A percentile compares a stretch with the other conserved stretches of the same genome.
Conservation (phyloP, 345 rosid genomes). For the Eucalyptus sp. region DNA sequence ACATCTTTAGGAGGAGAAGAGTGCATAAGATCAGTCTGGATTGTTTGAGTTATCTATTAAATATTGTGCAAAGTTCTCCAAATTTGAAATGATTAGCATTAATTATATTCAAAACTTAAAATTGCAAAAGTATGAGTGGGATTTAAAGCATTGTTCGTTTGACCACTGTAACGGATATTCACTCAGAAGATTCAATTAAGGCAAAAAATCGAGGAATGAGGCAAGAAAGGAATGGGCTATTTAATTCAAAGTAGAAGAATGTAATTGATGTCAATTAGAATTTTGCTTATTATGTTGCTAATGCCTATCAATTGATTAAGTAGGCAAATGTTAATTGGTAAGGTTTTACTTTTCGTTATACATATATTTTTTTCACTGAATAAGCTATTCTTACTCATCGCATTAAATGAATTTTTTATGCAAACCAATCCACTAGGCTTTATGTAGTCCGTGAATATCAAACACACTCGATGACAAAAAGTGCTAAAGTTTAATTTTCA, state of each 20-base stretch:
- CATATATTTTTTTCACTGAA: not conserved
- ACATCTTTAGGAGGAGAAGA: not conserved
- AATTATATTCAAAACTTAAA: not conserved
- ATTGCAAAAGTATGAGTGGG: not conserved
- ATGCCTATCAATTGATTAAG: not conserved
- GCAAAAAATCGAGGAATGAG: not conserved
- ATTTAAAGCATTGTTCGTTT: not conserved
- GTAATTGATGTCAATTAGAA: not conserved
- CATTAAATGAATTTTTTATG: not conserved
- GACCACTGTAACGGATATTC: not conserved
- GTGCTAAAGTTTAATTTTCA: not conserved
- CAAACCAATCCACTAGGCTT: not conserved
- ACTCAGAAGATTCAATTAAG: not conserved
- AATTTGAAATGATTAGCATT: not conserved
- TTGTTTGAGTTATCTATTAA: not conserved
- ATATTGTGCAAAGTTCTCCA: not conserved
- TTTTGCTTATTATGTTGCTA: not conserved
- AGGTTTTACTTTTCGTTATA: not conserved
- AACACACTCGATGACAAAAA: accelerated
- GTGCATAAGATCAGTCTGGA: not conserved
- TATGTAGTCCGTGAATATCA: not conserved
- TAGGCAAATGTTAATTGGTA: not conserved
- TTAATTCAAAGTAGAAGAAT: not conserved
- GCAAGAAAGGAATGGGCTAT: not conserved
- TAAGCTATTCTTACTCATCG: not conserved